phyloP scores from a whole-genome alignment of 768 basidiomycete genomes.

The Mycena galericulata region DNA sequence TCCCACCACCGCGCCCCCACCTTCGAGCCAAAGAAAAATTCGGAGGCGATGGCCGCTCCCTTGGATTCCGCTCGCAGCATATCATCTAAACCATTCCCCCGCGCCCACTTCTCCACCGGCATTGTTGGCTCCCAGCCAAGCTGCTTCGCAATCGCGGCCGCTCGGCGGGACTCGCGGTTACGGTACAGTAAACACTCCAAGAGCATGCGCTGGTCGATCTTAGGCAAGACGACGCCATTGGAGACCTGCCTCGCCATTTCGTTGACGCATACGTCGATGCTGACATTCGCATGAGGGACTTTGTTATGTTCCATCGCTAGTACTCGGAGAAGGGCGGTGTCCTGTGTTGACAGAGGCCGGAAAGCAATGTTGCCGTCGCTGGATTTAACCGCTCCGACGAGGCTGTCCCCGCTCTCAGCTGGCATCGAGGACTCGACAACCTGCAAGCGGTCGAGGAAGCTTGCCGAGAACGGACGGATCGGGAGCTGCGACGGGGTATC shows the following conservation, averaged over 20 bases:
- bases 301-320: neutral
- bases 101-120: neutral
- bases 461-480: neutral
- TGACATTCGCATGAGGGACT: neutral
- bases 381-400: too few relatives aligned
- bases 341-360: neutral
- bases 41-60: conserved; percentile 2
- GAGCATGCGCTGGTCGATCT: neutral
- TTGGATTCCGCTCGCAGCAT: neutral
- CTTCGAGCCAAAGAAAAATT: too few relatives aligned
- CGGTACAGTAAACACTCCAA: neutral
- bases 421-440: neutral
- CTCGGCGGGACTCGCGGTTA: neutral
- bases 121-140: neutral
- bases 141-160: neutral
- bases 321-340: neutral
- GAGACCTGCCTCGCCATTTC: neutral
- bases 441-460: neutral
- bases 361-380: neutral
- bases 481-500: too few relatives aligned
- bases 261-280: too few relatives aligned
- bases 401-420: too few relatives aligned
- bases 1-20: too few relatives aligned
- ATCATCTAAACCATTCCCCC: neutral
- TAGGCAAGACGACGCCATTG: neutral